A percentile compares a stretch with the other conserved stretches of the same genome.
Conservation (phyloP, 2,329 filamentous ascomycete species). For the Aspergillus transmontanensis region DNA sequence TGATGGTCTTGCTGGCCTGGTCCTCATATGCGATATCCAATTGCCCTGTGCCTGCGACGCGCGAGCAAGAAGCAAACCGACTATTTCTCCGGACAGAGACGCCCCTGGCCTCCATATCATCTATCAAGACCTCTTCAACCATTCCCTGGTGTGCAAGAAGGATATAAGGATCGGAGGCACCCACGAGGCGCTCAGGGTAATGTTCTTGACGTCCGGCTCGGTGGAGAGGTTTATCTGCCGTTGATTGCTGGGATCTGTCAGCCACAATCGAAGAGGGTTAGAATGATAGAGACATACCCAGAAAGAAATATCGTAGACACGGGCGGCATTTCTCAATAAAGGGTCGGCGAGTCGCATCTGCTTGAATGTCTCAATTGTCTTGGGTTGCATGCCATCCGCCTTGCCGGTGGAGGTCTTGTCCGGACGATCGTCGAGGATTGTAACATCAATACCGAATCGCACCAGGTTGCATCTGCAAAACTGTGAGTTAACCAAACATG, state of each 20-base stretch:
- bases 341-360: conserved; percentile 73
- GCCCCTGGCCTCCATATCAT: background rate
- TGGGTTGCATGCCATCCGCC: conserved; percentile 74
- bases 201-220: background rate
- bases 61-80: background rate
- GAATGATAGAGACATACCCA: rapidly evolving
- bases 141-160: background rate
- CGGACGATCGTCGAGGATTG: conserved; percentile 68
- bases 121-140: background rate
- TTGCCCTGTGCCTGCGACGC: background rate
- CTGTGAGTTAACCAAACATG: background rate
- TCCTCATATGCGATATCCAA: background rate
- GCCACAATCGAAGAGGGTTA: background rate
- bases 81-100: background rate
- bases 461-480: background rate
- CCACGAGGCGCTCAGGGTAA: background rate
- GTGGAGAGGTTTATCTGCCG: background rate
- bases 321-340: conserved; percentile 66
- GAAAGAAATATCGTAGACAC: background rate
- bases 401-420: conserved; percentile 69
- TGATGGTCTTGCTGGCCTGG: background rate
- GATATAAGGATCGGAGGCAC: background rate
- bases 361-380: conserved; percentile 75
- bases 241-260: background rate
- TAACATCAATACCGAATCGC: conserved; percentile 53